phyloP scores from a whole-genome alignment of 768 basidiomycete species.

The Boletus coccyginus region DNA sequence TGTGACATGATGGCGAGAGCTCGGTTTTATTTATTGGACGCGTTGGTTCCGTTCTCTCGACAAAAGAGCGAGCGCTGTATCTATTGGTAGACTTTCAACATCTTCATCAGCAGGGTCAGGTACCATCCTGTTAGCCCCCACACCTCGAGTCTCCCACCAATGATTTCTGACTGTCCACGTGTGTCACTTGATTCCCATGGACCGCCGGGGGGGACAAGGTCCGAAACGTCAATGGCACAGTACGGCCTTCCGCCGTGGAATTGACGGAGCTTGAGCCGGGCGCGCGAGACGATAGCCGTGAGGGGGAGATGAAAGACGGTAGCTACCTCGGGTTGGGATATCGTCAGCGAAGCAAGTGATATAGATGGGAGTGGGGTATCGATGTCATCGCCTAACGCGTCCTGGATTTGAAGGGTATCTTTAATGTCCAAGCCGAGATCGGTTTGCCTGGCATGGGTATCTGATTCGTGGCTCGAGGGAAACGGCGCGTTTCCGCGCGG shows the following conservation, averaged over 20 bases:
- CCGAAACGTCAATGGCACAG: conserved; percentile 65
- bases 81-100: conserved; percentile 46
- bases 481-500: conserved; percentile 11
- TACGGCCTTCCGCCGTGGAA: conserved; percentile 59
- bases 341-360: conserved; percentile 46
- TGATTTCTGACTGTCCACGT: conserved; percentile 40
- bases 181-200: conserved; percentile 33
- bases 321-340: conserved; percentile 64
- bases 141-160: conserved; percentile 56
- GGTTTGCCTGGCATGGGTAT: conserved; percentile 1
- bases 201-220: conserved; percentile 38
- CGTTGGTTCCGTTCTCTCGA: background rate
- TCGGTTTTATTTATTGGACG: background rate
- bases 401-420: background rate
- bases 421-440: background rate
- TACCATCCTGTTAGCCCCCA: conserved; percentile 90
- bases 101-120: conserved; percentile 59
- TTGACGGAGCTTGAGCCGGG: conserved; percentile 46
- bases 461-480: background rate
- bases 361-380: conserved; percentile 61
- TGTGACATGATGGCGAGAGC: background rate
- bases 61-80: background rate
- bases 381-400: background rate
- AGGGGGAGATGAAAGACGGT: conserved; percentile 72
- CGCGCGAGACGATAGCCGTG: conserved; percentile 42